Percentiles rank a stretch among this genome's conserved stretches.
These are phyloP conservation scores for Psidium guajava DNA, from an alignment of 345 rosid species.

Conservation along the genomic window DNA sequence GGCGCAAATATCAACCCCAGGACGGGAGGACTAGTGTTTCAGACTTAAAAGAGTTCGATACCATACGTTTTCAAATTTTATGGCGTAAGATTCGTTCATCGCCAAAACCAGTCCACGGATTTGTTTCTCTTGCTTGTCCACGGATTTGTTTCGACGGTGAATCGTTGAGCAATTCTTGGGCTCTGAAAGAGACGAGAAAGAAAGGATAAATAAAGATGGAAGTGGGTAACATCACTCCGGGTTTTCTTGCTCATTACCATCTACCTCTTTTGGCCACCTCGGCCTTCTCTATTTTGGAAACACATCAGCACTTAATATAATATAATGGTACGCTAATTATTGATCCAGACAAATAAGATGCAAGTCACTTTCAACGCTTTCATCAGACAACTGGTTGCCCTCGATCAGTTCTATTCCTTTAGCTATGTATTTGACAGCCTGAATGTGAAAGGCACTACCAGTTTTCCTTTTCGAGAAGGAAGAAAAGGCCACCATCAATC, in stretches of 20 bases:
- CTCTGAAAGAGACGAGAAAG: not conserved
- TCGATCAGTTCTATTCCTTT: not conserved
- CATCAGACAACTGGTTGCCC: not conserved
- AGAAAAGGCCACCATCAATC: not conserved
- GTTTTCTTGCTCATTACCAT: slow-evolving; percentile 19
- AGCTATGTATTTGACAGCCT: not conserved
- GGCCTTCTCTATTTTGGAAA: not conserved
- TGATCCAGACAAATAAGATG: not conserved
- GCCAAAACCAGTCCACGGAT: not conserved
- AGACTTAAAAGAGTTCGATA: not conserved
- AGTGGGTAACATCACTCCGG: slow-evolving; percentile 52
- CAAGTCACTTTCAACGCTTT: slow-evolving; percentile 6
- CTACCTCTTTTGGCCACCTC: not conserved
- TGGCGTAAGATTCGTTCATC: not conserved
- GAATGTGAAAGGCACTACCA: not conserved
- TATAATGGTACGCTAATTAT: not conserved
- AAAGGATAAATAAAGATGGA: not conserved
- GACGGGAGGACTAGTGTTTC: not conserved
- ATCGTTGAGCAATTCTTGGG: not conserved
- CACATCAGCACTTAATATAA: not conserved
- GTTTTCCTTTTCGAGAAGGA: not conserved
- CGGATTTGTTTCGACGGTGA: not conserved
- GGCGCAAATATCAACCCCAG: not conserved
- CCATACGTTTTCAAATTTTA: not conserved
- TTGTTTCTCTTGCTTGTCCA: not conserved